Evolutionary conservation across 352 stramenopile genomes (phyloP), one percentile per base, ranked within the genome.

Genomic region (Phytophthora capsici): DNA sequence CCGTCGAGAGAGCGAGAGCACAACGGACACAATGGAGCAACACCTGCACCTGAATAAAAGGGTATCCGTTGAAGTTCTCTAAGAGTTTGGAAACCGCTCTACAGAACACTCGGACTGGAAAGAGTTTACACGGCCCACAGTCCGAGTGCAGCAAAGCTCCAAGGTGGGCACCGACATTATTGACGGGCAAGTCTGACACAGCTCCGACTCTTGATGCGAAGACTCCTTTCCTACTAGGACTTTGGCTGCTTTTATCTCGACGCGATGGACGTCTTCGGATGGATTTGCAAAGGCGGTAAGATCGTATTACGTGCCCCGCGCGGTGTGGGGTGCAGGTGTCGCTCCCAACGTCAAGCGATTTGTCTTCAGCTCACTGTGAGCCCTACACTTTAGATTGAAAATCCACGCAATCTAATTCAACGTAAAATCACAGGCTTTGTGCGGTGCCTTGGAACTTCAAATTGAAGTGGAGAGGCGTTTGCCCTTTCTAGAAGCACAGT

Each of bases 31-130:
- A 54, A 49, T 22, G 7, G 16, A 44, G 43, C 30, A 57, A 57
- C 57, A 65, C 57, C 47, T 65, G 57, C 37, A 26, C 26, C 19
- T n/a, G 30, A 40, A 63, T 58, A 65, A 58, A 65, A 58, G 13
- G 57, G 47, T 47, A 58, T 25, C 12, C 38, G 22, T 65, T 65
- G 57, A 57, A 57, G 45, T 64, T 45, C 5, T 19, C 32, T 55
- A 14, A 25, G 26, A 6, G 37, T 25, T 16, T 14, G 48, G 19
- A 45, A 56, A 23, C 48, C 43, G 48, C 48, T 36, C 32, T 28
- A 28, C 25, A 28, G 25, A 28, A 28, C 25, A 28, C 1, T 4
- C 25, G 0, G 28, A 12, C 28, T 32, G 8, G 28, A 9, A 32
- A 8, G 28, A 32, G 2, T 32, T 32, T 8, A 32, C 1, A 32